phyloP scores from a whole-genome alignment of 495 filamentous ascomycete genomes.

The Pseudevernia furfuracea region DNA sequence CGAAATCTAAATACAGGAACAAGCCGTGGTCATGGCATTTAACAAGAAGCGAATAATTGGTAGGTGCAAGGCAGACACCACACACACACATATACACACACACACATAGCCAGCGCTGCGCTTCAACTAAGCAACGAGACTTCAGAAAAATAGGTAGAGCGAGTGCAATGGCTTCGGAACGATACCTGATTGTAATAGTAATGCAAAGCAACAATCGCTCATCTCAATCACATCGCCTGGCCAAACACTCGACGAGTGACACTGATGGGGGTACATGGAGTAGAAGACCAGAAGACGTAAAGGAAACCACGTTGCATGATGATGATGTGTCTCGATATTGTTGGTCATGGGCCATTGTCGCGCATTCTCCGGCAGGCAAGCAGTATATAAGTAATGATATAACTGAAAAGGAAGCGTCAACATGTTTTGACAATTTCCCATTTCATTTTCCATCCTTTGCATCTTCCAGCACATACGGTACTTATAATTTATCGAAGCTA shows the following conservation, averaged over 20 bases:
- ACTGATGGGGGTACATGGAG: neutral
- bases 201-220: neutral
- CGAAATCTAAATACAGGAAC: slow-evolving; percentile 16
- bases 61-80: neutral
- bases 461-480: neutral
- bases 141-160: neutral
- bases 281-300: neutral
- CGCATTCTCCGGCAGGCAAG: neutral
- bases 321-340: slow-evolving; percentile 17
- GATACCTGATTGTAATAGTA: neutral
- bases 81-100: too few relatives aligned
- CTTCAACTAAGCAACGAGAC: neutral
- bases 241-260: neutral
- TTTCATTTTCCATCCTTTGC: neutral
- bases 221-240: neutral
- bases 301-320: slow-evolving; percentile 13
- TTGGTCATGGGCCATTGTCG: slow-evolving; percentile 5
- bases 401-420: slow-evolving; percentile 3
- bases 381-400: slow-evolving; percentile 7
- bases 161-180: neutral
- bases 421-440: neutral
- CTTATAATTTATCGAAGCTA: neutral
- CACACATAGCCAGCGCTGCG: neutral
- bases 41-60: neutral
- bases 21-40: neutral